Evolutionary conservation across 306 rosid species (phyloP).

Genomic region (Trifolium repens): DNA sequence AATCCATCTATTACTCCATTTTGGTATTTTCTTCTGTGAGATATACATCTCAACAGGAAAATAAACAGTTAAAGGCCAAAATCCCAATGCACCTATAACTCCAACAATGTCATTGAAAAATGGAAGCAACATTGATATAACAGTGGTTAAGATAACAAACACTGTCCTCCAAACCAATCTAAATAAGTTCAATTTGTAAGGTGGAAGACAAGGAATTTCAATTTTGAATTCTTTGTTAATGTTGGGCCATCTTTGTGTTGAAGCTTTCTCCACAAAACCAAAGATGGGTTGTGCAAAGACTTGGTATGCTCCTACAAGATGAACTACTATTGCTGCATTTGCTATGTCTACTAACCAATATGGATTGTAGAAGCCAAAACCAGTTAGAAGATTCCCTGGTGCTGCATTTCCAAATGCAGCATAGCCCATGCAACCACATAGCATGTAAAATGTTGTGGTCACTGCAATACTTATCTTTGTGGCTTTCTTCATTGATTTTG

Average conservation of each 20-base stretch:
- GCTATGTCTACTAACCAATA: conserved; percentile 86
- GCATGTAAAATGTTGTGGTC: conserved; percentile 72
- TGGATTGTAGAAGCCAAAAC: conserved; percentile 82
- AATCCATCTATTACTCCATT: conserved; percentile 78
- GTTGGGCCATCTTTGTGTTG: conserved; percentile 52
- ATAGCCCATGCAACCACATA: conserved; percentile 85
- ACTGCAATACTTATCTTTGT: conserved; percentile 56
- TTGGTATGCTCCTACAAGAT: conserved; percentile 89
- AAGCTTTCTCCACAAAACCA: conserved; percentile 67
- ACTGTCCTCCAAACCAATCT: conserved; percentile 65
- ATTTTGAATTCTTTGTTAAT: conserved; percentile 53
- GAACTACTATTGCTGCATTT: conserved; percentile 79
- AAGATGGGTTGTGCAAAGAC: conserved; percentile 78
- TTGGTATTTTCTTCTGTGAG: conserved; percentile 66
- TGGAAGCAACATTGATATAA: conserved; percentile 76
- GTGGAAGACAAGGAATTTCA: conserved; percentile 49
- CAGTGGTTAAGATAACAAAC: conserved; percentile 67
- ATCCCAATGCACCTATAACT: conserved; percentile 80
- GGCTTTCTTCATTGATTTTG: conserved; percentile 85
- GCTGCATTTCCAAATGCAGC: conserved; percentile 83
- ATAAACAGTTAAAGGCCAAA: conserved; percentile 82
- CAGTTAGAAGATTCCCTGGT: conserved; percentile 87
- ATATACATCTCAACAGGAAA: conserved; percentile 84
- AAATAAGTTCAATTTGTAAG: conserved; percentile 56
- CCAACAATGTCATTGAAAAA: conserved; percentile 83